These are phyloP conservation scores for Dryadomyces quercivorus DNA, from an alignment of 2,329 filamentous ascomycete genomes.

Conservation along the genomic window DNA sequence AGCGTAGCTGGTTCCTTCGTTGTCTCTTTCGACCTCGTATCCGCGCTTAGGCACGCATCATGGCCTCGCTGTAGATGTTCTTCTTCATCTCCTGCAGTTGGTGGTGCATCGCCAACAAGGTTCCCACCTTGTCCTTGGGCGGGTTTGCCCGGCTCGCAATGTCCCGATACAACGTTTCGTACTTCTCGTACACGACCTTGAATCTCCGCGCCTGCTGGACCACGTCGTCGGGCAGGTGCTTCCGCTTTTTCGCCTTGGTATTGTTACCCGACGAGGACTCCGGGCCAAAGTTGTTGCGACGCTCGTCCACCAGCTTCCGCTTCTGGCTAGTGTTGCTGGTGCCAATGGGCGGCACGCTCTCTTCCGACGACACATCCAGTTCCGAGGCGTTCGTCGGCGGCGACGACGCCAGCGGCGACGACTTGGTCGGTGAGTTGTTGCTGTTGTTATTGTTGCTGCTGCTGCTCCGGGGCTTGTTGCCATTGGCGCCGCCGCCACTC, in stretches of 20 bases:
- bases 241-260: conserved; percentile 10
- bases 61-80: conserved; percentile 39
- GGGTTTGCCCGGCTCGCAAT: conserved; percentile 38
- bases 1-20: no score
- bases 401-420: conserved; percentile 52
- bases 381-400: conserved; percentile 55
- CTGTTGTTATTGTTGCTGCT: conserved; percentile 28
- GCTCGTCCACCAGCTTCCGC: conserved; percentile 23
- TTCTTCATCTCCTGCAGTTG: conserved; percentile 44
- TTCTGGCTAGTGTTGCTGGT: conserved; percentile 25
- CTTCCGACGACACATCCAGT: conserved; percentile 28
- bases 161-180: conserved; percentile 44
- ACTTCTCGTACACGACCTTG: conserved; percentile 42
- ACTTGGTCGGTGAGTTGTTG: conserved; percentile 45
- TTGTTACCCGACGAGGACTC: conserved; percentile 15
- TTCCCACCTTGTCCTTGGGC: conserved; percentile 34
- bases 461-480: conserved; percentile 5
- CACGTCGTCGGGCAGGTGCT: conserved; percentile 32
- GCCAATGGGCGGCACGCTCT: conserved; percentile 15
- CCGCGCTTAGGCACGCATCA: conserved; percentile 4
- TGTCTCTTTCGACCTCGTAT: background rate
- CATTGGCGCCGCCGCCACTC: background rate
- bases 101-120: conserved; percentile 41
- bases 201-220: conserved; percentile 42
- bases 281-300: conserved; percentile 8